Percentiles rank a stretch among this genome's conserved stretches.
Evolutionary conservation across 148 eudicot species (phyloP).

Genomic region (Heliamphora exappendiculata): DNA sequence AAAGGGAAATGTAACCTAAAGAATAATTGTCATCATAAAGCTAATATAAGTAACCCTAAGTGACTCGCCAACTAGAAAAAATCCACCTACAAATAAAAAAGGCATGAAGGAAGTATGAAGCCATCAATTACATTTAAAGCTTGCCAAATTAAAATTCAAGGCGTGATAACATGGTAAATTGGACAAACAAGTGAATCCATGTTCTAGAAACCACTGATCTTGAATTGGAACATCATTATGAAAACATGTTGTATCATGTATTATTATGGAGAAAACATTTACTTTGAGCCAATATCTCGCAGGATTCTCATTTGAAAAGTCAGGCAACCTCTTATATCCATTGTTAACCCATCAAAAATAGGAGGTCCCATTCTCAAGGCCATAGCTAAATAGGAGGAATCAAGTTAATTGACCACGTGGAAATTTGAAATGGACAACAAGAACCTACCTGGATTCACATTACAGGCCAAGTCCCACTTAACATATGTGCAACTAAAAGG

Average conservation of each 20-base stretch:
- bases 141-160: not conserved
- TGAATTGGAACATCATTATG: not conserved
- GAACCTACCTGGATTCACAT: no score
- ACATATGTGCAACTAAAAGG: no score
- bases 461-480: no score
- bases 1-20: not conserved
- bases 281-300: not conserved
- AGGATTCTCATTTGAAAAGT: not conserved
- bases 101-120: not conserved
- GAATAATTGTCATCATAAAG: not conserved
- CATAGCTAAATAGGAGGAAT: not conserved
- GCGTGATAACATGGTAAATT: not conserved
- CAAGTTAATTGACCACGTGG: not conserved
- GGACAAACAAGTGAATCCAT: not conserved
- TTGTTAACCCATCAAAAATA: not conserved
- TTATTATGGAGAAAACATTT: not conserved
- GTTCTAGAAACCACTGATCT: not conserved
- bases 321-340: not conserved
- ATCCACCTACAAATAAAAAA: not conserved
- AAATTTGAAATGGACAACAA: not conserved
- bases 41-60: not conserved
- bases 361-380: not conserved
- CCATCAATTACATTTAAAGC: not conserved
- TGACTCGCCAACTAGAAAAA: not conserved
- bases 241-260: not conserved